Percentiles rank a stretch among this genome's conserved stretches.
phyloP scores from a whole-genome alignment of 306 rosid genomes.

The Cercis canadensis region DNA sequence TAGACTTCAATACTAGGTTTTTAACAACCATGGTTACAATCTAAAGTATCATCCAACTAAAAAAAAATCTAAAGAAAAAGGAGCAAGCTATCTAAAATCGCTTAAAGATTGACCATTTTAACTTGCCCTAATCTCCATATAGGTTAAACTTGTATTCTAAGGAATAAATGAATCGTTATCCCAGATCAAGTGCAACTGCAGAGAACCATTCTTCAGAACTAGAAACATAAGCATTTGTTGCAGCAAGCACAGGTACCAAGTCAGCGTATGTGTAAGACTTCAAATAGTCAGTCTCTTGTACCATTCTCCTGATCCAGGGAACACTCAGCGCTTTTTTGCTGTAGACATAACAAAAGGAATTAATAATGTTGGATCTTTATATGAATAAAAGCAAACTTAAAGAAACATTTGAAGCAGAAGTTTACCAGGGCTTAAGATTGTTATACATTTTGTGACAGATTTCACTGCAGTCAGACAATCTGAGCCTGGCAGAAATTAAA shows the following conservation, averaged over 20 bases:
- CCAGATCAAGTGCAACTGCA: slow-evolving; percentile 14
- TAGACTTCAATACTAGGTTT: slow-evolving; percentile 1
- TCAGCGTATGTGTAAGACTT: slow-evolving; percentile 37
- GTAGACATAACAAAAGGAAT: slow-evolving; percentile 29
- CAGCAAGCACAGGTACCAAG: slow-evolving; percentile 27
- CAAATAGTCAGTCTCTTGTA: slow-evolving; percentile 33
- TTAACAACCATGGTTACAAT: slow-evolving; percentile 4
- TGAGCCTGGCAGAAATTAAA: slow-evolving; percentile 48
- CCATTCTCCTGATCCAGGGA: slow-evolving; percentile 42
- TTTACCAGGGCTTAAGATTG: slow-evolving; percentile 77
- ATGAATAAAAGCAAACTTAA: neutral
- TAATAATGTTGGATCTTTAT: neutral
- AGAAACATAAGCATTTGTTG: slow-evolving; percentile 8
- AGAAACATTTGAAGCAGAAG: neutral
- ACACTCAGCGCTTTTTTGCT: slow-evolving; percentile 49
- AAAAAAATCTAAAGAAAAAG: neutral
- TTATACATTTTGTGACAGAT: slow-evolving; percentile 66
- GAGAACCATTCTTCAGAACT: slow-evolving; percentile 10
- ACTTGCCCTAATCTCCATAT: slow-evolving; percentile 5
- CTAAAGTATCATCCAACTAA: neutral
- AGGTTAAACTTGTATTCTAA: neutral
- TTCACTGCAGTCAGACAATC: slow-evolving; percentile 58
- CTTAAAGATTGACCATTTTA: neutral
- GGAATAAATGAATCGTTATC: slow-evolving; percentile 35
- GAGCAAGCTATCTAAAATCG: slow-evolving; percentile 27